These are phyloP conservation scores for Citrullus colocynthis DNA, from an alignment of 306 rosid genomes.

Conservation along the genomic window DNA sequence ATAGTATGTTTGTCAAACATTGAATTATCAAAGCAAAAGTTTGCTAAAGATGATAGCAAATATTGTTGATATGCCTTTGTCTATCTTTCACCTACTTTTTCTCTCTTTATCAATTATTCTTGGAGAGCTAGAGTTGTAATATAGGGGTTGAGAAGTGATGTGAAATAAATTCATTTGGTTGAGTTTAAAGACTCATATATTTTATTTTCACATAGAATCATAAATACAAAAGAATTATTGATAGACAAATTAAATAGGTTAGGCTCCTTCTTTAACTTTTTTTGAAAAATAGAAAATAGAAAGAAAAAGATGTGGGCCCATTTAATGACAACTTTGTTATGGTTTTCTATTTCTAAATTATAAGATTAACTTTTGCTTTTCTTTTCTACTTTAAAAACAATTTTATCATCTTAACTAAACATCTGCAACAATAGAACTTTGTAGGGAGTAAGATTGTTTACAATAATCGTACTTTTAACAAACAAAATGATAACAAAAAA, in stretches of 20 bases:
- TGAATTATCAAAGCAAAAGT: conserved; percentile 37
- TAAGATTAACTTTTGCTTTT: not conserved
- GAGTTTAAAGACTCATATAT: not conserved
- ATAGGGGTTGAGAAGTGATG: not conserved
- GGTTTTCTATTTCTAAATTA: not conserved
- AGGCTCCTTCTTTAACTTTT: not conserved
- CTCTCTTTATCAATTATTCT: not conserved
- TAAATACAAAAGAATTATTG: not conserved
- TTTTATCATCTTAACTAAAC: not conserved
- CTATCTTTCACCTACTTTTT: conserved; percentile 17
- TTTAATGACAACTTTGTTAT: not conserved
- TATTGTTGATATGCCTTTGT: not conserved
- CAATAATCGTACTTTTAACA: not conserved
- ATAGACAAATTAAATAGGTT: not conserved
- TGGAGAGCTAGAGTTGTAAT: not conserved
- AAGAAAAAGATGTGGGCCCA: not conserved
- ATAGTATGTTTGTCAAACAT: conserved; percentile 44
- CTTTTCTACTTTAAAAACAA: not conserved
- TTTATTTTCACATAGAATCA: not conserved
- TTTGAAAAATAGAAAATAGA: too few species aligned
- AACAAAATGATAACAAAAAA: not conserved
- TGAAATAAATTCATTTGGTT: conserved; percentile 5
- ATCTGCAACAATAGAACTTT: not conserved
- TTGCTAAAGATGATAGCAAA: conserved; percentile 7
- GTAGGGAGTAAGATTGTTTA: not conserved